phyloP scores from a whole-genome alignment of 1,284 basidiomycete species.

The Fistulinella cinereoalba region DNA sequence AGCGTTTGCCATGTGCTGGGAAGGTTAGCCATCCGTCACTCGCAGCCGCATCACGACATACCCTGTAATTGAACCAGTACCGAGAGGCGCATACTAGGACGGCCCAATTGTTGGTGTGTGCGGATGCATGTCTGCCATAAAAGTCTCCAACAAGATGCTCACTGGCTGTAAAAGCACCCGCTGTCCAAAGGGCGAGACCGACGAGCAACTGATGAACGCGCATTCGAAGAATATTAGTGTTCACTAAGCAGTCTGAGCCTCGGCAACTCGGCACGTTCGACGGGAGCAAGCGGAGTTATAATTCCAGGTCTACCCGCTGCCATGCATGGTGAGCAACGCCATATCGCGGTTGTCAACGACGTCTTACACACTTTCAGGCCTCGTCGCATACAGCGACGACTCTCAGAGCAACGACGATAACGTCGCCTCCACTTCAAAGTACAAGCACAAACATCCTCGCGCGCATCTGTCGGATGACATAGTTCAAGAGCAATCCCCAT shows the following conservation, averaged over 20 bases:
- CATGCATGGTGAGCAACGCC: constrained; percentile 42
- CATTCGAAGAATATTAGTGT: constrained; percentile 30
- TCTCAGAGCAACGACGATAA: constrained; percentile 58
- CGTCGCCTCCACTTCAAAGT: constrained; percentile 29
- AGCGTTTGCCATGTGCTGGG: constrained; percentile 95
- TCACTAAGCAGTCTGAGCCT: too few species aligned
- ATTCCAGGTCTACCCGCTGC: constrained; percentile 23
- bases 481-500: constrained; percentile 9
- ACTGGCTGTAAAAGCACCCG: constrained; percentile 26
- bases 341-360: constrained; percentile 1
- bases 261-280: too few species aligned
- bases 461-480: constrained; percentile 47
- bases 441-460: constrained; percentile 47
- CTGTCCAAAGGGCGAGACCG: constrained; percentile 32
- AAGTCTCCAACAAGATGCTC: constrained; percentile 28
- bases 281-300: background rate
- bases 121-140: constrained; percentile 29
- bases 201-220: constrained; percentile 29
- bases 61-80: constrained; percentile 99
- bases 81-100: constrained; percentile 92
- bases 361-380: constrained; percentile 39
- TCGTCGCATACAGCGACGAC: constrained; percentile 65
- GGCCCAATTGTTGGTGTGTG: constrained; percentile 98
- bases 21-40: background rate
- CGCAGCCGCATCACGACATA: too few species aligned